Evolutionary conservation across 2,329 filamentous ascomycete species (phyloP).

Genomic region (Penicillium sp.): DNA sequence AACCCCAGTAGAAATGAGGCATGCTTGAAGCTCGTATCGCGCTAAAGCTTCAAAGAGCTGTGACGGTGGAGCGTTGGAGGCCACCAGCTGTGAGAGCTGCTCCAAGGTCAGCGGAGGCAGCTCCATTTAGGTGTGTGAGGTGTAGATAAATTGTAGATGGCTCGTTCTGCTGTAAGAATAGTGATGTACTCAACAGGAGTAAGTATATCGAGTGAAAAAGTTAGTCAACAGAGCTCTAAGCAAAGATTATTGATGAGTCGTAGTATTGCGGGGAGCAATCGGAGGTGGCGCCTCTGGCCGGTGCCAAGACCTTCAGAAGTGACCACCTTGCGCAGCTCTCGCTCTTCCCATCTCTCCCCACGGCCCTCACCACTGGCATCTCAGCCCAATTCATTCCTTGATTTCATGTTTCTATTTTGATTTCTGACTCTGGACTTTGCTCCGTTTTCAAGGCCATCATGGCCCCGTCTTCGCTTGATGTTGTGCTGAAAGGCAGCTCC

Average conservation of each 20-base stretch:
- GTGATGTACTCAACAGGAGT: not conserved
- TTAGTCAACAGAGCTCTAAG: constrained; percentile 1
- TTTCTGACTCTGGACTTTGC: constrained; percentile 31
- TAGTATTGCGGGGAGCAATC: constrained; percentile 34
- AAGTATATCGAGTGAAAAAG: not conserved
- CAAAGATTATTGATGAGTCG: constrained; percentile 6
- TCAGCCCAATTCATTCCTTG: constrained; percentile 25
- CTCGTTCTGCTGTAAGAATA: not conserved
- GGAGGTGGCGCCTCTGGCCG: constrained; percentile 30
- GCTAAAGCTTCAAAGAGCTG: constrained; percentile 39
- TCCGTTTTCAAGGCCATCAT: constrained; percentile 43
- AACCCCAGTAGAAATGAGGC: constrained; percentile 28
- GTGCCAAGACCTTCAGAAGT: constrained; percentile 43
- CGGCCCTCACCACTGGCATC: constrained; percentile 26
- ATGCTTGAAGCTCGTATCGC: constrained; percentile 39
- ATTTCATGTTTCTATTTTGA: constrained; percentile 29
- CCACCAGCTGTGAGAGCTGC: constrained; percentile 32
- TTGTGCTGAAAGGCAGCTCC: constrained; percentile 74
- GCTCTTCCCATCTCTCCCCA: constrained; percentile 21
- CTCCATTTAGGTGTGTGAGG: constrained; percentile 26
- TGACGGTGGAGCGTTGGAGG: constrained; percentile 31
- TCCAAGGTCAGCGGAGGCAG: constrained; percentile 32
- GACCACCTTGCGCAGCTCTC: constrained; percentile 46
- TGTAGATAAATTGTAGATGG: not conserved
- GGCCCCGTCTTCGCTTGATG: constrained; percentile 50